phyloP scores from a whole-genome alignment of 2,329 filamentous ascomycete genomes.

The Penicillium olsonii region DNA sequence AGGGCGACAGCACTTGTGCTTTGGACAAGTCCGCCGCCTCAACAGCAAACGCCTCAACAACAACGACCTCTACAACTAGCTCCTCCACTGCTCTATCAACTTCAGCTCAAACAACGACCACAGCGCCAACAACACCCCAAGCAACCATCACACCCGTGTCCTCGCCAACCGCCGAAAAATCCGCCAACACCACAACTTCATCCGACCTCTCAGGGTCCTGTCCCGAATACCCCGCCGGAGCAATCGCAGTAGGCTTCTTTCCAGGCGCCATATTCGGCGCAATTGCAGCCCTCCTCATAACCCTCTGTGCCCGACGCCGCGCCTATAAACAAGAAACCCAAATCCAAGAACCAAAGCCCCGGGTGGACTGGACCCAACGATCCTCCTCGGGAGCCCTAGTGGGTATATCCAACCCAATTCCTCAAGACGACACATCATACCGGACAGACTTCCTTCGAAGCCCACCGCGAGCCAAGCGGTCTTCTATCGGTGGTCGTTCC shows the following conservation, averaged over 20 bases:
- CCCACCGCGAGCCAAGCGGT: constrained; percentile 19
- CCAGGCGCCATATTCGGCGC: constrained; percentile 47
- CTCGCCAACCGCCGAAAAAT: constrained; percentile 21
- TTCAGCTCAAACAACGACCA: constrained; percentile 14
- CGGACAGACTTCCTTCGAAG: constrained; percentile 46
- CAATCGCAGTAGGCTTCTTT: constrained; percentile 49
- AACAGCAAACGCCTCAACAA: constrained; percentile 15
- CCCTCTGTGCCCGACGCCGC: constrained; percentile 37
- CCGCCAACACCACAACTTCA: constrained; percentile 11
- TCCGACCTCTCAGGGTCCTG: constrained; percentile 23
- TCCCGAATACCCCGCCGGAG: constrained; percentile 43
- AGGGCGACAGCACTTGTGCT: constrained; percentile 31
- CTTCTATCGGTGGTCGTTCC: constrained; percentile 31
- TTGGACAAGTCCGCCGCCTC: constrained; percentile 28
- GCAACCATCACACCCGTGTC: constrained; percentile 25
- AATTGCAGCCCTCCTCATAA: constrained; percentile 57
- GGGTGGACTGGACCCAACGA: constrained; percentile 33
- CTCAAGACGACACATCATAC: constrained; percentile 42
- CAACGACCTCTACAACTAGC: constrained; percentile 5
- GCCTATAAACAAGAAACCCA: constrained; percentile 22
- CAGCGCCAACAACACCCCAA: constrained; percentile 18
- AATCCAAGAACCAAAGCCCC: constrained; percentile 25
- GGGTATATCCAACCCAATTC: constrained; percentile 48
- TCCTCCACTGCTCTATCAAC: constrained; percentile 11
- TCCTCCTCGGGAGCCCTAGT: constrained; percentile 35